Base-by-base conservation (phyloP, 1,284 basidiomycete species). In the Cryptococcus hybrid region DNA sequence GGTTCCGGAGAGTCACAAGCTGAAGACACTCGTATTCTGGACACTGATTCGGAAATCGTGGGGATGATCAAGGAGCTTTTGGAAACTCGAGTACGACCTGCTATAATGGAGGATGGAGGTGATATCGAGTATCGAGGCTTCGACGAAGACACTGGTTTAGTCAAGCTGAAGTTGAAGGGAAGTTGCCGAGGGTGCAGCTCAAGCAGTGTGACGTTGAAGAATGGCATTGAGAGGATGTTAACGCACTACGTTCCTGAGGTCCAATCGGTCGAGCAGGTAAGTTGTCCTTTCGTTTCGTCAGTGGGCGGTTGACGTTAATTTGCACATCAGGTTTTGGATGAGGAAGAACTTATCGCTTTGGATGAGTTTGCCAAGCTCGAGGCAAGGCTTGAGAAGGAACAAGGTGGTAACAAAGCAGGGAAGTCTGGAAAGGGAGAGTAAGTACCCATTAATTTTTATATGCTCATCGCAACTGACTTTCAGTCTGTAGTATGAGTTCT, bases 201-300 rank as follows among this genome's bases (percentile, higher is more conserved):
- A 40, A 92, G 89, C 69, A 88, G 91, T 9, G 94, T 99, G 35
- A 99, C 95, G 13, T 82, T 99, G 61, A 99, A 98, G 82, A 87
- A 84, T 64, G 93, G 94, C 3, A 95, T 97, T 55, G 96, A 99
- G 81, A 83, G 95, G 60, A 99, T 99, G 96, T 81, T 99, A 69
- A 95, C 92, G 90, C 95, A 99, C 78, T 99, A 98, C 71, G 91
- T 99, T 55, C 95, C 95, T 5, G 94, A 99, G 78, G 95, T 99
- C 38, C 89, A 95, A 77, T 87, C 86, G n/a, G 93, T 99, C 5
- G 91, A 97, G 71, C 93, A 98, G 85, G 91, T 88, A 61, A 73
- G 82, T 75, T 11, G 18, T 15, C n/a, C 37, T 24, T 18, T 46
- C 18, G 44, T 34, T 56, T 40, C 47, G 53, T 34, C 47, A 4